Evolutionary conservation across 768 basidiomycete genomes (phyloP), one percentile per base, ranked within the genome.

Genomic region (Lactifluus hygrophoroides): DNA sequence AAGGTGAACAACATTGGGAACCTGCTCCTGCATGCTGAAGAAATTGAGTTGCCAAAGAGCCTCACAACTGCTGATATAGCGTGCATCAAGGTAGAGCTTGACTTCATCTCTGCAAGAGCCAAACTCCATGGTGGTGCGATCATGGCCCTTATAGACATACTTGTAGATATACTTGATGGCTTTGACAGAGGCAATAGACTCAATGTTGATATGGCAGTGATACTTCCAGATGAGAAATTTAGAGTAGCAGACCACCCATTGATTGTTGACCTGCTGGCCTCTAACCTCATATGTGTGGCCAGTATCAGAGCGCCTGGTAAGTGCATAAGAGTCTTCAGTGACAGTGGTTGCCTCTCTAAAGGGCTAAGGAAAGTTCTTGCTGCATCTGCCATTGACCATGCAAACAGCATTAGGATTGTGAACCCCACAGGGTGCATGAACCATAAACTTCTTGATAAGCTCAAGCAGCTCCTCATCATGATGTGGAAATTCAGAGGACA

Each of bases 341-440:
- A 78, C 54, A 1, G 58, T 61, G 0, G 79, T 82, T 0, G 51
- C 27, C 2, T 64, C 57, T 10, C 57, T 52, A 40, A 75, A 80
- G 0, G 58, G 3, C 54, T 77, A 77, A 3, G 78, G 78, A 70
- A 68, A 82, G n/a, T 54, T 28, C 58, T 79, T 80, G 1, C 69
- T 65, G 63, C 80, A 80, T 42, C 57, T 61, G 0, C 70, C 72
- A 59, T 77, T 67, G 14, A 34, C 69, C 75, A 79, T 72, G 64
- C 78, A 81, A 3, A 67, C 64, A 9, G 74, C 65, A 62, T 65
- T 60, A 0, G 68, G 69, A 53, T 75, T 70, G 1, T 34, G 32
- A 66, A 66, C 57, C 23, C 77, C 73, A 67, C 78, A 79, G 1
- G 80, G 77, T 17, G 72, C 74, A 74, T 82, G 79, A 0, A 80